Evolutionary conservation across 768 basidiomycete genomes (phyloP), one percentile per base, ranked within the genome.

Genomic region (Goffeauzyma gilvescens): DNA sequence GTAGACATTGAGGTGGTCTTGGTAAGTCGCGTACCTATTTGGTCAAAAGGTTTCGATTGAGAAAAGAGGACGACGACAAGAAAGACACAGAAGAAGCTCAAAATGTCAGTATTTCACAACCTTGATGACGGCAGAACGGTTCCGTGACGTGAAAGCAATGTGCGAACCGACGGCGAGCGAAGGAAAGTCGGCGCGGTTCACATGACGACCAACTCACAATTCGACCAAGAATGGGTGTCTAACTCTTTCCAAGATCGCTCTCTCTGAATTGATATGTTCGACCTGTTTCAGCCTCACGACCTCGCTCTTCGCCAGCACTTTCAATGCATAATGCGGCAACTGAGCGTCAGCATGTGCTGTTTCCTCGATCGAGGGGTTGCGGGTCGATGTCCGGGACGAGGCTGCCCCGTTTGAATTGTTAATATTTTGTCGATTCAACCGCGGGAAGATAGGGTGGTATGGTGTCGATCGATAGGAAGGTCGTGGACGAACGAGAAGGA

Each of bases 201-300:
- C 5, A 44, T 17, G 4, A 30, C 27, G 1, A 21, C n/a, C 30
- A 15, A 81, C 83, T 58, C 82, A 90, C 50, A 98, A 76, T 55
- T 96, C 87, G 48, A 98, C 89, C 49, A 98, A 76, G 66, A 96
- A 96, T 2, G 89, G 87, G 59, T 96, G 87, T 34, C 79, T 75
- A 32, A 93, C 78, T 25, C 79, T 75, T 15, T 84, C 84, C 26
- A 98, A 75, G 51, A 96, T 96, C 55, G 79, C 78, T 17, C 89
- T 77, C 61, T 98, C 93, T 7, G 84, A 85, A 57, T 90, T 95
- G 55, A 96, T 89, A 62, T 98, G 93, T 60, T 95, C 87, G 41
- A 96, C 82, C 61, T 98, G 93, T 33, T 89, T 81, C 37, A 96
- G 72, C 36, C 67, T 51, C 41, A 69, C 67, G 45, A 69, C 67